Percentiles rank a stretch among this genome's conserved stretches.
phyloP scores from a whole-genome alignment of 345 rosid genomes.

The Melaleuca quinquenervia region DNA sequence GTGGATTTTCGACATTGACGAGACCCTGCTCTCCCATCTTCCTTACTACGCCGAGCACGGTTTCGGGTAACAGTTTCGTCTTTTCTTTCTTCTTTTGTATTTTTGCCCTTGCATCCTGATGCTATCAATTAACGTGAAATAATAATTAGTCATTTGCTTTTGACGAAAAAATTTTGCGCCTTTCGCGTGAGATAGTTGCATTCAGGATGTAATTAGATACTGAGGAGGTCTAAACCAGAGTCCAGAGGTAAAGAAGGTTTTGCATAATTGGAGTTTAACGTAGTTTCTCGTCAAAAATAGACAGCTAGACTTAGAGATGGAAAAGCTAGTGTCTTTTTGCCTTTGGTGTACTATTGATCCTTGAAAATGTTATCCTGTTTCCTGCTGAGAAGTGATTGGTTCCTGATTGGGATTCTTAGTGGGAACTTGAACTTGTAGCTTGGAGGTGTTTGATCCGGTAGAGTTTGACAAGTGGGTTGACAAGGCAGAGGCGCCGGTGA shows the following conservation, averaged over 20 bases:
- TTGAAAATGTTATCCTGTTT: not conserved
- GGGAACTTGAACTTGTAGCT: conserved; percentile 25
- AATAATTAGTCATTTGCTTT: not conserved
- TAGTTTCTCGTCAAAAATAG: not conserved
- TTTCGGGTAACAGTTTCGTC: conserved; percentile 39
- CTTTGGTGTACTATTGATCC: not conserved
- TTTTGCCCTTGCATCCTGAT: not conserved
- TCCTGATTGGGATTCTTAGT: conserved; percentile 5
- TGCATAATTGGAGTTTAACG: not conserved
- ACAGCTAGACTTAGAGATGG: not conserved
- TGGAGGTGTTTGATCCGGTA: conserved; percentile 50
- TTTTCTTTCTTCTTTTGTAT: not conserved
- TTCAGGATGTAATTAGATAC: not conserved
- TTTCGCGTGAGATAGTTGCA: not conserved
- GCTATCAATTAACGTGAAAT: not conserved
- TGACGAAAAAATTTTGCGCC: not conserved
- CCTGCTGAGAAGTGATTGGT: not conserved
- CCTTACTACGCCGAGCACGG: conserved; percentile 73
- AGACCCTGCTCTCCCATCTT: conserved; percentile 86
- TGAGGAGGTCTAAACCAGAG: not conserved
- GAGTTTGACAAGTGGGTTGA: conserved; percentile 87
- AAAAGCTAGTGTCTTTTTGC: not conserved
- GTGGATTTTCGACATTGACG: conserved; percentile 88
- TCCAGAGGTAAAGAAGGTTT: not conserved
- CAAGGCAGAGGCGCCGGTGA: conserved; percentile 53